phyloP scores from a whole-genome alignment of 352 stramenopile genomes.

The Phytophthora europaea region DNA sequence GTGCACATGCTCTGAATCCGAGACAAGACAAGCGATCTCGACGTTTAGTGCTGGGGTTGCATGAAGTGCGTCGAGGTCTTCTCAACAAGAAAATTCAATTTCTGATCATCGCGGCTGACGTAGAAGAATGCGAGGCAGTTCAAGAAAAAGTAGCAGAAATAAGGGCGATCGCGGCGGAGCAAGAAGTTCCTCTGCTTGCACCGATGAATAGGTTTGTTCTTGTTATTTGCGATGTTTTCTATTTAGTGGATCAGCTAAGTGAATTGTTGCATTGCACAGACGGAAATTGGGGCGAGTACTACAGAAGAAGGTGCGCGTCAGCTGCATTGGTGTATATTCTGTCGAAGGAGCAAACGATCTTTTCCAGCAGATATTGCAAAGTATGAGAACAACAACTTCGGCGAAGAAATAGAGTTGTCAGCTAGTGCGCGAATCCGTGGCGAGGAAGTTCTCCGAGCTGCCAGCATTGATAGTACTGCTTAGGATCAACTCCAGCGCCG shows the following conservation, averaged over 20 bases:
- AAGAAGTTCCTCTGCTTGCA: slow-evolving; percentile 60
- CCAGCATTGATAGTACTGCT: slow-evolving; percentile 60
- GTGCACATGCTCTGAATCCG: slow-evolving; percentile 69
- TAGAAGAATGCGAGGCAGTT: slow-evolving; percentile 83
- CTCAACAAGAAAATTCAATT: slow-evolving; percentile 85
- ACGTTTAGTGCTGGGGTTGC: slow-evolving; percentile 92
- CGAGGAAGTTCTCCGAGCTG: slow-evolving; percentile 29
- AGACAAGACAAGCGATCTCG: slow-evolving; percentile 71
- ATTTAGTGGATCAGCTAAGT: not conserved
- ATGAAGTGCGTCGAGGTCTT: slow-evolving; percentile 92
- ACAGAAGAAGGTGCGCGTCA: slow-evolving; percentile 95
- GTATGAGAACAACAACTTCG: not conserved
- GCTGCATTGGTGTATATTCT: slow-evolving; percentile 95
- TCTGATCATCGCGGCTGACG: slow-evolving; percentile 92
- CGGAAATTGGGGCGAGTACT: slow-evolving; percentile 92
- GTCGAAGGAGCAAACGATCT: slow-evolving; percentile 95
- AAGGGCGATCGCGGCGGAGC: slow-evolving; percentile 62
- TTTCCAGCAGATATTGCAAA: slow-evolving; percentile 58
- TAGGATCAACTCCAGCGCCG: slow-evolving; percentile 25
- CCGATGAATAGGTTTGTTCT: slow-evolving; percentile 52
- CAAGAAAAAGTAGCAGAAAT: slow-evolving; percentile 86
- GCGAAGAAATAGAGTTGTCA: not conserved
- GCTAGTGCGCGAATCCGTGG: slow-evolving; percentile 5
- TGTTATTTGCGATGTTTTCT: not conserved
- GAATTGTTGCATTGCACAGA: slow-evolving; percentile 49